phyloP scores from a whole-genome alignment of 495 filamentous ascomycete species.

The Neurospora sp. region DNA sequence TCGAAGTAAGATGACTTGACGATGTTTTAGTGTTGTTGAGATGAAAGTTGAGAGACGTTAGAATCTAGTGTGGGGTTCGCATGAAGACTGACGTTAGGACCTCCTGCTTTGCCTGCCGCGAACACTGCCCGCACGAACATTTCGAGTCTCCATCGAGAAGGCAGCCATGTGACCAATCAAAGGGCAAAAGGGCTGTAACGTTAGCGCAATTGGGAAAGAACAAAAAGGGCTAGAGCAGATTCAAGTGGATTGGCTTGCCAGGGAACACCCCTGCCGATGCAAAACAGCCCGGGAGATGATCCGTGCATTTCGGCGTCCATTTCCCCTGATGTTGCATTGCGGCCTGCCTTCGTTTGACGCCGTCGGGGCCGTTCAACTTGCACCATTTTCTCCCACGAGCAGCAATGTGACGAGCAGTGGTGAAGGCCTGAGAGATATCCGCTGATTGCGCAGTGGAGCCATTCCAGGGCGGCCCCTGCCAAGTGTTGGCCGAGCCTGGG shows the following conservation, averaged over 20 bases:
- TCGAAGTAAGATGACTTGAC: no score
- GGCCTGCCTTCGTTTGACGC: background rate
- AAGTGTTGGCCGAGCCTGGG: background rate
- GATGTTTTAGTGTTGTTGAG: no score
- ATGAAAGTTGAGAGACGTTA: no score
- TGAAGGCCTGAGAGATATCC: background rate
- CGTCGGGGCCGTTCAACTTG: background rate
- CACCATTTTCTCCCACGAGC: background rate
- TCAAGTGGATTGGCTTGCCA: background rate
- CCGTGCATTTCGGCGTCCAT: background rate
- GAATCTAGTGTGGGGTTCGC: no score
- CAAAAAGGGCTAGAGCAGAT: background rate
- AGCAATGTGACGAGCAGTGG: background rate
- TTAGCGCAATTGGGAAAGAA: background rate
- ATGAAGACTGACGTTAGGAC: no score
- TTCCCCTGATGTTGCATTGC: background rate
- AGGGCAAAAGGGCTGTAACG: background rate
- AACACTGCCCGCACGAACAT: background rate
- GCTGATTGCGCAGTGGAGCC: background rate
- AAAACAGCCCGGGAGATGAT: background rate
- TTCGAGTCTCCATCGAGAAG: background rate
- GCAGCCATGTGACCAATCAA: background rate
- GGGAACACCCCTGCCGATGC: background rate
- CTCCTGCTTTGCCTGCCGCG: background rate
- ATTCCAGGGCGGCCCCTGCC: background rate